Base-by-base conservation (phyloP, 2,329 filamentous ascomycete species). In the Penicillium occitanis region DNA sequence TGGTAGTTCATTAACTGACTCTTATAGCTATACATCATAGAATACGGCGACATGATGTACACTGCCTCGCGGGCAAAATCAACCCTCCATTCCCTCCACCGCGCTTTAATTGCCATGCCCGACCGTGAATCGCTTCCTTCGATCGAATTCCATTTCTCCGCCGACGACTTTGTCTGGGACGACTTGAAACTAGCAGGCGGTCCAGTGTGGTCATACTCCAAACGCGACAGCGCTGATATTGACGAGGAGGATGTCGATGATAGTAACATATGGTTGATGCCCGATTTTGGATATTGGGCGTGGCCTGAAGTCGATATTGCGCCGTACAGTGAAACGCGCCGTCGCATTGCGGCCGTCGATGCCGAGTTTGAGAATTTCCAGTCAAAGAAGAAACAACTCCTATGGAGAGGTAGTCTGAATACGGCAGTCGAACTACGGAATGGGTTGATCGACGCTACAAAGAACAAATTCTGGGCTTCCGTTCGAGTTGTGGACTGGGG, bases 211-310 rank as follows among this genome's bases (percentile, higher is more conserved):
- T 74, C 75, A 42, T 81, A 77, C 67, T 72, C 77, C 6, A 72
- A 69, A 60, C 70, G 64, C 59, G 68, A 73, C 7, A 63, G 44
- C 8, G 74, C 42, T 80, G 79, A 80, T 71, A 61, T 66, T 10
- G 66, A 66, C 51, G 40, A 51, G 14, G 63, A n/a, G 17, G 30
- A 77, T 66, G 67, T 72, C 11, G 74, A 77, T 40, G 74, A 78
- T 58, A 72, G 71, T 22, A 70, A 77, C 53, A 71, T 73, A 51
- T 85, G 83, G 83, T 73, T 85, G 22, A 84, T 85, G 73, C 83
- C 83, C 0, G 83, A 85, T 69, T 85, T 85, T 69, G 83, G 82
- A 40, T 84, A 83, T 74, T 86, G 82, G 81, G 77, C 80, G 8
- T 85, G 82, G 82, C 82, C 82, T 2, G 81, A 84, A 66, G 79